Percentiles rank a stretch among this genome's conserved stretches.
These are phyloP conservation scores for Colletotrichum sp. DNA, from an alignment of 2,329 filamentous ascomycete species.

Conservation along the genomic window DNA sequence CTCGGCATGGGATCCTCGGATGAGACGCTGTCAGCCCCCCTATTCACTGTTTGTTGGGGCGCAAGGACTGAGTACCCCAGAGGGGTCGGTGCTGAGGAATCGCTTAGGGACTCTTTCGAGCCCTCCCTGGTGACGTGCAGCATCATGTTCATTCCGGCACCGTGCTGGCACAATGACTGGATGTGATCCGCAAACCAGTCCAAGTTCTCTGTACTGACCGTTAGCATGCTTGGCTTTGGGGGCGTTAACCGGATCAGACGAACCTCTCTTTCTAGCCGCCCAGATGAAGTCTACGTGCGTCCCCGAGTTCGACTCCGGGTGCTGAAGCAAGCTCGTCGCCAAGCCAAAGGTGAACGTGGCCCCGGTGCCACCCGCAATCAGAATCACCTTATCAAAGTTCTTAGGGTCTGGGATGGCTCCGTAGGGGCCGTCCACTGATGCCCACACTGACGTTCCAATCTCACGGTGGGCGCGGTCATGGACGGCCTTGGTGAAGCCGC, in stretches of 20 bases:
- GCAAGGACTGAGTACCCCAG: not conserved
- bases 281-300: not conserved
- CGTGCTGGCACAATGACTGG: not conserved
- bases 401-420: slow-evolving; percentile 52
- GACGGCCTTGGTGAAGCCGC: slow-evolving; percentile 57
- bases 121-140: not conserved
- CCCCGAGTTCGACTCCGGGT: not conserved
- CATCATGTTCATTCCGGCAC: not conserved
- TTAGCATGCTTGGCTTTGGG: not conserved
- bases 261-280: not conserved
- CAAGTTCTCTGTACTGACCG: not conserved
- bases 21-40: not conserved
- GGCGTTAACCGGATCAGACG: not conserved
- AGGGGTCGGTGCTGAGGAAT: not conserved
- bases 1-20: not conserved
- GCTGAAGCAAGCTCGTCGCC: not conserved
- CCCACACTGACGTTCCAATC: slow-evolving; percentile 45
- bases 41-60: not conserved
- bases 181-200: not conserved
- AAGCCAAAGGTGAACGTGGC: slow-evolving; percentile 28
- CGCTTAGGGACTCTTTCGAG: not conserved
- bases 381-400: slow-evolving; percentile 22
- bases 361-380: slow-evolving; percentile 28
- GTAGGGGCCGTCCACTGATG: slow-evolving; percentile 59
- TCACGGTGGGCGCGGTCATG: slow-evolving; percentile 43